Percentiles rank a stretch among this genome's conserved stretches.
Conservation (phyloP, 805 yeast genomes). For the Blastobotrys americana region DNA sequence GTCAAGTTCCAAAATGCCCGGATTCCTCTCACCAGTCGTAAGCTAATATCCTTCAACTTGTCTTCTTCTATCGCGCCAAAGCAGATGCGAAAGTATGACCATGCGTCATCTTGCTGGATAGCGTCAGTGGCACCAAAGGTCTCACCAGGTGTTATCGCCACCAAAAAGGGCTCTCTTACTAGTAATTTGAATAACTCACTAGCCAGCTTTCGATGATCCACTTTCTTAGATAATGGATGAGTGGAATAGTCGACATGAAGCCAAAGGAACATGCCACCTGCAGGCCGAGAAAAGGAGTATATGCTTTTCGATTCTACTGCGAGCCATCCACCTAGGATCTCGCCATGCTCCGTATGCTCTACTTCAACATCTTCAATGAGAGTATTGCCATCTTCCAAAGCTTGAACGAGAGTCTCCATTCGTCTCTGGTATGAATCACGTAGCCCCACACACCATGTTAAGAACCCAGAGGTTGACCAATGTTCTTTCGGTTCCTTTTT, state of each 20-base stretch:
- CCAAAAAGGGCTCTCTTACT: slow-evolving; percentile 10
- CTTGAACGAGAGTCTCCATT: slow-evolving; percentile 76
- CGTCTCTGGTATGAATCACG: slow-evolving; percentile 70
- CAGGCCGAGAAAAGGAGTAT: slow-evolving; percentile 27
- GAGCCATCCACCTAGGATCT: slow-evolving; percentile 11
- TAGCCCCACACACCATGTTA: slow-evolving; percentile 78
- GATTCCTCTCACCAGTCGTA: slow-evolving; percentile 14
- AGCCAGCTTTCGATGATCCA: slow-evolving; percentile 10
- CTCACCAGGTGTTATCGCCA: slow-evolving; percentile 14
- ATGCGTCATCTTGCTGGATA: slow-evolving; percentile 3
- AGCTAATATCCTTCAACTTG: slow-evolving; percentile 6
- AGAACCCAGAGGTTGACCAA: slow-evolving; percentile 33
- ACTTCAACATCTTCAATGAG: slow-evolving; percentile 24
- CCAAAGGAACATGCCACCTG: slow-evolving; percentile 48
- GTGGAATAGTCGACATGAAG: slow-evolving; percentile 43
- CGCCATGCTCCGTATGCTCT: slow-evolving; percentile 1
- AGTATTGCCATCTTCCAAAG: slow-evolving; percentile 45
- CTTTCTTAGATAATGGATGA: slow-evolving; percentile 34
- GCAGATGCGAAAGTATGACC: slow-evolving; percentile 13
- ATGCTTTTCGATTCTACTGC: neutral
- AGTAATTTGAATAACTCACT: slow-evolving; percentile 13
- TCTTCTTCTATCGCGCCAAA: slow-evolving; percentile 18
- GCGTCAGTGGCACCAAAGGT: slow-evolving; percentile 13
- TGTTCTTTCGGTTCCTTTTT: neutral
- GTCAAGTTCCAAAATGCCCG: slow-evolving; percentile 10